Evolutionary conservation across 306 rosid genomes (phyloP).

Genomic region (Oxytropis ochrocephala): DNA sequence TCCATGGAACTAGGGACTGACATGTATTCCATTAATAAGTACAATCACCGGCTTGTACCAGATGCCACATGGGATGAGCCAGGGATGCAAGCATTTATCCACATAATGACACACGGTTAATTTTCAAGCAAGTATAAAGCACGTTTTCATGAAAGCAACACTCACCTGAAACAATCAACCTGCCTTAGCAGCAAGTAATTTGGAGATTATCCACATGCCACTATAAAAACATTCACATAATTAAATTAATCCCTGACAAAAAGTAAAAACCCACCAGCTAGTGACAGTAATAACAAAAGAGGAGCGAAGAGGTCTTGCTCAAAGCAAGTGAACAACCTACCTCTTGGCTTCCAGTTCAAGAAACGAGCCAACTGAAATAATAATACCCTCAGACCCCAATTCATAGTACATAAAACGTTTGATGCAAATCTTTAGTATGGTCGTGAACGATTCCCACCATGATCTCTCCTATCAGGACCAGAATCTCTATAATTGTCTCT

Average conservation of each 20-base stretch:
- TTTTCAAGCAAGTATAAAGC: constrained; percentile 41
- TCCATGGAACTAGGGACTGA: constrained; percentile 10
- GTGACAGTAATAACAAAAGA: constrained; percentile 34
- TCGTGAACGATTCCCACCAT: constrained; percentile 87
- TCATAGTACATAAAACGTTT: constrained; percentile 78
- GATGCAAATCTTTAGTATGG: constrained; percentile 63
- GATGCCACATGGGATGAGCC: constrained; percentile 27
- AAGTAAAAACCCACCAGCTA: constrained; percentile 55
- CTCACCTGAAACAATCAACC: constrained; percentile 99
- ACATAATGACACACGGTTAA: constrained; percentile 31
- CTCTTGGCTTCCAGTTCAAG: constrained; percentile 89
- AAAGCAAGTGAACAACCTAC: constrained; percentile 88
- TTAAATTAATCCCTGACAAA: constrained; percentile 67
- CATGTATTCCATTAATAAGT: constrained; percentile 17
- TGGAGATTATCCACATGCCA: constrained; percentile 94
- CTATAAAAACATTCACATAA: constrained; percentile 93
- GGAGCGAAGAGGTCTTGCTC: constrained; percentile 82
- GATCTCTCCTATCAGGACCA: constrained; percentile 90
- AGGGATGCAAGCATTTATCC: constrained; percentile 41
- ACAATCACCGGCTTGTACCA: constrained; percentile 30
- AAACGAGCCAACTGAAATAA: constrained; percentile 64
- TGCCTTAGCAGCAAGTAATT: constrained; percentile 97
- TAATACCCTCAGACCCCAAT: constrained; percentile 70
- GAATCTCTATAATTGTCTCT: constrained; percentile 77
- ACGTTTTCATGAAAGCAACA: constrained; percentile 48